Evolutionary conservation across 441 rosid genomes (phyloP), one percentile per base, ranked within the genome.

Genomic region (Rhodomyrtus psidioides): DNA sequence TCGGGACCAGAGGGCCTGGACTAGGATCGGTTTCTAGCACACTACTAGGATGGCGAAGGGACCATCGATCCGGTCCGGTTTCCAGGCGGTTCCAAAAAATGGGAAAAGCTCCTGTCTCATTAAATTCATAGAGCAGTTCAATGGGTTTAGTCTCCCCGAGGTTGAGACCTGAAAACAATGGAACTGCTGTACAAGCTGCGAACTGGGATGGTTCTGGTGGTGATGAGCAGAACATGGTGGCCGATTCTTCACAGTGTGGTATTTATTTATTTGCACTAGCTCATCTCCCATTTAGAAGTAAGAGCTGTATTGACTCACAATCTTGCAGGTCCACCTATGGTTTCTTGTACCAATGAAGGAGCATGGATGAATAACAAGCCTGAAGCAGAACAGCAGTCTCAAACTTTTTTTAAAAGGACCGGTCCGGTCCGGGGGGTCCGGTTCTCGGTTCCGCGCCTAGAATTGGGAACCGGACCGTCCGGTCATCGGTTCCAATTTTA

Each of bases 321-420:
- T 89, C 83, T 82, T 90, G 83, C 87, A 90, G 89, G 90, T 84
- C 89, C 87, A 86, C 87, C 39, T 81, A 84, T 79, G 89, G 85
- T 90, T 70, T 86, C 87, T 86, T 74, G 87, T 87, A 86, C 89
- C 30, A 55, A 88, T 57, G 93, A 89, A 82, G 91, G 90, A 88
- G 85, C 85, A 86, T 91, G 97, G 94, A 89, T 85, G 83, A 86
- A 88, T 89, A 91, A 89, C 86, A 89, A 86, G 82, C 88, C 87
- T 86, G 86, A 92, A 86, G 76, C 58, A 87, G 93, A 88, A 59
- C 65, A 85, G 85, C 92, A 87, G 88, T 89, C 91, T n/a, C n/a
- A n/a, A n/a, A n/a, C n/a, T n/a, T n/a, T n/a, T n/a, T n/a, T n/a
- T n/a, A n/a, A n/a, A n/a, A n/a, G n/a, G n/a, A n/a, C n/a, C n/a